These are phyloP conservation scores for Bigelowiella natans DNA, from an alignment of 78 protist species.

Conservation along the genomic window DNA sequence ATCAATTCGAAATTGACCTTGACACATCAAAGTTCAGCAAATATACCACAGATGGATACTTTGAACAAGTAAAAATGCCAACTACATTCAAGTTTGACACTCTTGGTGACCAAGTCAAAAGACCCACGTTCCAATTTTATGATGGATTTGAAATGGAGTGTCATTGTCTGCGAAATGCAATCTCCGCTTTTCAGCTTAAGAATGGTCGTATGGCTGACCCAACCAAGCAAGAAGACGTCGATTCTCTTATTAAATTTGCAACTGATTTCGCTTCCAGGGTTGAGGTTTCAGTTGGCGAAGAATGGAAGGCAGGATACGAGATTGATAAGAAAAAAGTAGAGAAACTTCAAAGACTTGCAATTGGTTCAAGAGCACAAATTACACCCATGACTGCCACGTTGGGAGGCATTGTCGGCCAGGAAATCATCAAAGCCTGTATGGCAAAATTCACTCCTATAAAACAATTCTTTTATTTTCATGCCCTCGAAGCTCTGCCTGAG, in stretches of 20 bases:
- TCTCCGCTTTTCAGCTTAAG: neutral
- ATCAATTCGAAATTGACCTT: neutral
- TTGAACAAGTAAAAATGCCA: neutral
- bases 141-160: neutral
- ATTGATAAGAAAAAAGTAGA: no score
- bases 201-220: neutral
- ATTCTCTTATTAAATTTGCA: neutral
- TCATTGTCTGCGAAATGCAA: neutral
- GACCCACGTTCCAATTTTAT: neutral
- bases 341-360: no score
- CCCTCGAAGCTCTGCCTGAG: neutral
- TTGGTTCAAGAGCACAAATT: no score
- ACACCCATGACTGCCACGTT: constrained; percentile 11
- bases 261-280: no score
- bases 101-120: neutral
- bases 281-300: no score
- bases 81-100: neutral
- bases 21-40: neutral
- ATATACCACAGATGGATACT: neutral
- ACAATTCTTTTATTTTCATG: constrained; percentile 35
- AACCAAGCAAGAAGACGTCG: neutral
- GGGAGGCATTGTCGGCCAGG: constrained; percentile 52
- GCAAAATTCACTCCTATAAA: constrained; percentile 79
- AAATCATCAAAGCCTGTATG: constrained; percentile 83
- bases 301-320: no score